A percentile compares a stretch with the other conserved stretches of the same genome.
Conservation (phyloP, 2,329 filamentous ascomycete genomes). For the Clarireedia hainanense region DNA sequence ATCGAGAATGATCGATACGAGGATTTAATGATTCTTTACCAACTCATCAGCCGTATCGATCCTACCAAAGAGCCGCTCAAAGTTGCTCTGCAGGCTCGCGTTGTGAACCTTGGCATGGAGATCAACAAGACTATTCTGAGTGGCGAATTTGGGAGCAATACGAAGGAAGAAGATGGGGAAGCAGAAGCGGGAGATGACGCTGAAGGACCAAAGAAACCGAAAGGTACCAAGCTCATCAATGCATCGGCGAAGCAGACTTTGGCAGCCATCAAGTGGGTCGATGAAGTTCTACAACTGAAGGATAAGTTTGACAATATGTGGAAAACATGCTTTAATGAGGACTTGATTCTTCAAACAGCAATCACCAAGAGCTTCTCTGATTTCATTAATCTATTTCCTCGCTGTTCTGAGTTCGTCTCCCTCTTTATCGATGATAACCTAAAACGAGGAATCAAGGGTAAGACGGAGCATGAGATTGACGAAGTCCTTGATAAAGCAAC, state of each 20-base stretch:
- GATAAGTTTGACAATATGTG: slow-evolving; percentile 82
- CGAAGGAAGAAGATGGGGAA: slow-evolving; percentile 29
- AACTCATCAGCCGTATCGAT: slow-evolving; percentile 72
- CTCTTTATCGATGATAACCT: slow-evolving; percentile 96
- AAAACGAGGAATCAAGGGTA: slow-evolving; percentile 87
- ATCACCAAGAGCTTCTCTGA: slow-evolving; percentile 82
- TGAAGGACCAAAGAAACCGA: slow-evolving; percentile 25
- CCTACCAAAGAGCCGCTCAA: slow-evolving; percentile 62
- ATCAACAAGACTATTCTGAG: slow-evolving; percentile 64
- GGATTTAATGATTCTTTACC: slow-evolving; percentile 74
- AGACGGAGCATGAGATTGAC: slow-evolving; percentile 84
- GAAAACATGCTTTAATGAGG: slow-evolving; percentile 62
- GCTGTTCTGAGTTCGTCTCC: slow-evolving; percentile 87
- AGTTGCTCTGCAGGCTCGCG: slow-evolving; percentile 61
- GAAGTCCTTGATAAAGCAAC: slow-evolving; percentile 82
- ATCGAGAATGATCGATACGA: slow-evolving; percentile 78
- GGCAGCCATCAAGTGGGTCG: slow-evolving; percentile 90
- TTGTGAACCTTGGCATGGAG: slow-evolving; percentile 72
- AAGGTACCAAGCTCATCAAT: slow-evolving; percentile 38
- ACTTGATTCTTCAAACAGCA: slow-evolving; percentile 71
- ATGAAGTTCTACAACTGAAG: slow-evolving; percentile 79
- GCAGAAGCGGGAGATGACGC: slow-evolving; percentile 44
- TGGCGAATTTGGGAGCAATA: slow-evolving; percentile 41
- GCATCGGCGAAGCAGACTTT: slow-evolving; percentile 71
- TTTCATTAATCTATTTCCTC: slow-evolving; percentile 84